phyloP scores from a whole-genome alignment of 2,329 filamentous ascomycete genomes.

The Colletotrichum ledebouriae region DNA sequence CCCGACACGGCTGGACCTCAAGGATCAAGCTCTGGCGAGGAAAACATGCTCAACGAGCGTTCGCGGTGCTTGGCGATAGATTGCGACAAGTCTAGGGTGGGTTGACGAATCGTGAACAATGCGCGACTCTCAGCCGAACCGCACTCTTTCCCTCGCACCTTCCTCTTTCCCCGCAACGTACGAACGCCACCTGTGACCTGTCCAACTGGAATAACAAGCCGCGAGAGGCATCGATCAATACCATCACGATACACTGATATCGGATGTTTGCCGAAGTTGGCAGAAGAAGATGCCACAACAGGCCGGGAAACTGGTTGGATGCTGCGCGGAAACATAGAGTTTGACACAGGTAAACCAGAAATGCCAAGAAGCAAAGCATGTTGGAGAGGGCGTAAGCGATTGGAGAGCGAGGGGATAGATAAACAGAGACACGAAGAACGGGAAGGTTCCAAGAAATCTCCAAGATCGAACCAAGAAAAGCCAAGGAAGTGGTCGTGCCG shows the following conservation, averaged over 20 bases:
- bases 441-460: constrained; percentile 24
- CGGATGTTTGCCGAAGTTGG: background rate
- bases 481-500: constrained; percentile 36
- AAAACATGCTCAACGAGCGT: constrained; percentile 11
- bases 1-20: background rate
- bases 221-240: constrained; percentile 12
- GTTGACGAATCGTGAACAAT: constrained; percentile 26
- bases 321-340: constrained; percentile 1
- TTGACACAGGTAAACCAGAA: constrained; percentile 30
- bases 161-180: constrained; percentile 9
- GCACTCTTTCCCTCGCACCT: constrained; percentile 17
- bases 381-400: constrained; percentile 24
- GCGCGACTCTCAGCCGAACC: background rate
- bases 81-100: constrained; percentile 31
- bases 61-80: constrained; percentile 30
- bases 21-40: background rate
- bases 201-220: constrained; percentile 20
- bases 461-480: constrained; percentile 40
- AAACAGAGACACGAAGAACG: constrained; percentile 6
- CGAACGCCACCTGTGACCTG: constrained; percentile 23
- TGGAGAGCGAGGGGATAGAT: constrained; percentile 1
- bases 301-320: background rate
- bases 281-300: background rate
- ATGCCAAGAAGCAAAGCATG: constrained; percentile 22
- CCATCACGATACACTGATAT: background rate